phyloP scores from a whole-genome alignment of 208 protist genomes.

The Endotrypanum monterogeii region DNA sequence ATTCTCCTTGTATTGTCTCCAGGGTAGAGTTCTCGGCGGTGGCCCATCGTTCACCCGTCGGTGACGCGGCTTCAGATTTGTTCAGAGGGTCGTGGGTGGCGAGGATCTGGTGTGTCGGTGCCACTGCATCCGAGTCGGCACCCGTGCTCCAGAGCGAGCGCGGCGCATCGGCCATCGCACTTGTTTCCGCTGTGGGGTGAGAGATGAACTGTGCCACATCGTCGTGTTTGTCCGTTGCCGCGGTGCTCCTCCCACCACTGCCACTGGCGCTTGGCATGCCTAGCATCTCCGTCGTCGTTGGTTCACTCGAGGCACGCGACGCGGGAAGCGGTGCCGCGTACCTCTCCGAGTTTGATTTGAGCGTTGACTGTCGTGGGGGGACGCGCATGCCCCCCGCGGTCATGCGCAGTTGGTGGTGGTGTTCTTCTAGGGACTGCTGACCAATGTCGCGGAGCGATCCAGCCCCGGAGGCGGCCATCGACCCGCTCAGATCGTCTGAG shows the following conservation, averaged over 20 bases:
- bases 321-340: neutral
- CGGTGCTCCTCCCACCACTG: neutral
- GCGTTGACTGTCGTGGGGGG: constrained; percentile 11
- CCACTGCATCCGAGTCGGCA: neutral
- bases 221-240: neutral
- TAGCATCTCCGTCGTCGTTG: neutral
- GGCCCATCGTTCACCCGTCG: neutral
- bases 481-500: neutral
- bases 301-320: neutral
- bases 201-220: neutral
- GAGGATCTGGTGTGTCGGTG: neutral
- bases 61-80: neutral
- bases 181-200: neutral
- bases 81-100: neutral
- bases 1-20: constrained; percentile 19
- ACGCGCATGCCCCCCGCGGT: constrained; percentile 10
- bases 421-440: constrained; percentile 32
- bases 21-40: constrained; percentile 24
- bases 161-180: neutral
- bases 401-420: constrained; percentile 29
- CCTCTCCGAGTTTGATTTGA: neutral
- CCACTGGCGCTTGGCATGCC: neutral
- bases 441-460: constrained; percentile 27
- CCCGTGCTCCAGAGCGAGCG: neutral
- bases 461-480: neutral